A percentile compares a stretch with the other conserved stretches of the same genome.
phyloP scores from a whole-genome alignment of 257 asterid species.

The Paulownia fortunei region DNA sequence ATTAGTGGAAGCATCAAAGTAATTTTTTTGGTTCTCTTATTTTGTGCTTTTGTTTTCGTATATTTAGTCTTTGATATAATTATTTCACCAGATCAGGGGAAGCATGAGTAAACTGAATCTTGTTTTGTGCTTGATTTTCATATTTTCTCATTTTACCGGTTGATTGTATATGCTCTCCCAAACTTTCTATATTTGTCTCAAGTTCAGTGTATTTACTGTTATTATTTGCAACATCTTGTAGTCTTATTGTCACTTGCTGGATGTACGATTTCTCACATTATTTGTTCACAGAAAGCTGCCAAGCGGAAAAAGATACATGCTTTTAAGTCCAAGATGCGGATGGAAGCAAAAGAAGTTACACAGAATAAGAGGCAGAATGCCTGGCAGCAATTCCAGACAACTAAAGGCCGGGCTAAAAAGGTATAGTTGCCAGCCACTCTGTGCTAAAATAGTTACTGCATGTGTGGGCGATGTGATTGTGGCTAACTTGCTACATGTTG shows the following conservation, averaged over 20 bases:
- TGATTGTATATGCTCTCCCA: background rate
- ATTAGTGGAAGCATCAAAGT: background rate
- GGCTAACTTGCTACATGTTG: background rate
- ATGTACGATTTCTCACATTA: background rate
- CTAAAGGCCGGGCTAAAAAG: constrained; percentile 93
- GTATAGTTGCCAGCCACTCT: constrained; percentile 38
- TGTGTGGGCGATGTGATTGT: constrained; percentile 1
- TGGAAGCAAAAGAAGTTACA: constrained; percentile 87
- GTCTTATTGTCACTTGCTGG: background rate
- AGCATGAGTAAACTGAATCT: background rate
- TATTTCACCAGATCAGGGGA: background rate
- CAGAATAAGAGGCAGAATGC: constrained; percentile 97
- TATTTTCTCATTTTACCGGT: background rate
- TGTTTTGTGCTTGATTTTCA: background rate
- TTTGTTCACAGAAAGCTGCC: constrained; percentile 71
- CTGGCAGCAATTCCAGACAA: constrained; percentile 98
- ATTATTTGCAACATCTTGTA: constrained; percentile 1
- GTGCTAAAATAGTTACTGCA: background rate
- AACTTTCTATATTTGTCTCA: background rate
- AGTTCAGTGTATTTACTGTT: background rate
- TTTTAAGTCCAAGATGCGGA: constrained; percentile 92
- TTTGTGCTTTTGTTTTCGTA: background rate
- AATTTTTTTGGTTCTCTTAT: background rate
- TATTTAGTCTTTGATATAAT: background rate
- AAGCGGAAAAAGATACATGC: constrained; percentile 91